Evolutionary conservation across 176 grass and related monocot species (phyloP), one percentile per base, ranked within the genome.

Genomic region (Oropetium thomaeum): DNA sequence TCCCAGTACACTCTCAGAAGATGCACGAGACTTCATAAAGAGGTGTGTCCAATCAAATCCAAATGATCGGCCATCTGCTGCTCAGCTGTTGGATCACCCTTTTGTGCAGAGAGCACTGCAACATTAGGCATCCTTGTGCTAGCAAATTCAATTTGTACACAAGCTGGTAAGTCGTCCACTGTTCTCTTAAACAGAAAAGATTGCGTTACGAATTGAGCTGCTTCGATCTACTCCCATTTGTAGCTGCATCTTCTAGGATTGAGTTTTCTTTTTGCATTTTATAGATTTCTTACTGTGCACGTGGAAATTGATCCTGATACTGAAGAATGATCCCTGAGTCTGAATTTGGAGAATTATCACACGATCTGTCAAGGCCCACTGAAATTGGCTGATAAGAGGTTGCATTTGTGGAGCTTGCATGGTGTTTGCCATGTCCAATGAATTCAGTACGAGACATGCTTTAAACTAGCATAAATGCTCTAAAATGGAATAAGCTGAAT

Each of bases 21-120:
- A 89, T 62, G 93, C 93, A 0, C 70, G 73, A 4, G 93, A 97
- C 93, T 97, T 97, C 83, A 89, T 97, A 54, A 34, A 52, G 16
- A 78, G 68, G 65, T 97, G 93, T 54, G 77, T 93, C 20, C 83
- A 87, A 85, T 54, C 55, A 67, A 87, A 90, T 72, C 90, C 88
- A 66, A 43, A 80, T 41, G 59, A 90, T 47, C 85, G 93, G 3
- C 93, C 90, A 65, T 86, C 85, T 74, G 93, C 93, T 35, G 62
- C 76, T 70, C 60, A 87, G 55, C 48, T 97, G 63, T 29, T 97
- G 28, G 70, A 93, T 38, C 93, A 97, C 75, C 85, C 93, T 66
- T 97, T 97, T 88, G 80, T 97, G 7, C 80, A 84, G 39, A 41
- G 82, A 77, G 25, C 71, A 17, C 59, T 82, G 40, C 55, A 81